Evolutionary conservation across 225 moss, liverwort and hornwort species (phyloP), one percentile per base, ranked within the genome.

Genomic region (Bryoerythrophyllum caledonicum): DNA sequence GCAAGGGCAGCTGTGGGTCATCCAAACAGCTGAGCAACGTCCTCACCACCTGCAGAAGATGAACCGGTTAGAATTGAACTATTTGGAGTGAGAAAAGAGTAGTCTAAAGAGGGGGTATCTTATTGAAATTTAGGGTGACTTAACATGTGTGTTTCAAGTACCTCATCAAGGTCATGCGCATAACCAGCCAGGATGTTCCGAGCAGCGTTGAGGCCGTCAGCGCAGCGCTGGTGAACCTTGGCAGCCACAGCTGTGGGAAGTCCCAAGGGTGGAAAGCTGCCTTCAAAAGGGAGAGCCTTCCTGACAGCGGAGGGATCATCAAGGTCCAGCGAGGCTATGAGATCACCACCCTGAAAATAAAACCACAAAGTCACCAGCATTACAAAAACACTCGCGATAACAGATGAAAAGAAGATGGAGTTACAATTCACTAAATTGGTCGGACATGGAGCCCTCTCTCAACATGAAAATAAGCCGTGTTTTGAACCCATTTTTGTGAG

Each of bases 241-340:
- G 91, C 94, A 70, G 93, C 85, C 72, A 82, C 81, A 48, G 97
- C 93, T 53, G 93, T 95, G 35, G 97, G 95, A 14, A 87, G 90
- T 53, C 95, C 91, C 56, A 94, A 78, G 3, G 87, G 90, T 37
- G 97, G 97, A 27, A 99, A 99, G 71, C 67, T 81, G 60, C 77
- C 93, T 73, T 90, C 80, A 7, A 95, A 95, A 17, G 97, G 97
- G 40, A 78, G 32, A 15, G 97, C 97, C 72, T 88, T 94, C 60
- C 86, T 90, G 76, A 99, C 97, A 46, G 95, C 94, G 3, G 97
- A 99, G 20, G 97, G 97, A 63, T 99, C 95, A 65, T 99, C 97
- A 57, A 99, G 81, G 15, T 91, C 89, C 60, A 99, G 85, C 9
- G 89, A 84, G 43, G 94, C 97, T 53, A 99, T 82, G 76, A 99